Conservation (phyloP, 2,329 filamentous ascomycete species). For the Rhynchosporium graminicola region DNA sequence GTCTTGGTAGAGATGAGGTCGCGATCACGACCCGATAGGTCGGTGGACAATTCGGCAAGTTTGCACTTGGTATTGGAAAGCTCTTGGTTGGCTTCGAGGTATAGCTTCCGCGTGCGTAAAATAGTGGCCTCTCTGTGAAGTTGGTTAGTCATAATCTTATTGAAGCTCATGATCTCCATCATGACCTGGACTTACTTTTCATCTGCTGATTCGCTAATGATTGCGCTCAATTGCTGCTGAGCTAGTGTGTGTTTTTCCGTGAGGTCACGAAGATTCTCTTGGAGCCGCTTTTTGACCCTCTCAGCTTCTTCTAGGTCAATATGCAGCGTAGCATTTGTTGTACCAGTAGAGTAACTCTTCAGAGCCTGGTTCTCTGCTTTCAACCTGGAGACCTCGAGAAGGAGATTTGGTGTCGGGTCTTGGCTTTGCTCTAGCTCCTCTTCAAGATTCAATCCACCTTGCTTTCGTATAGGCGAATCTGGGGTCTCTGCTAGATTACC, state of each 20-base stretch:
- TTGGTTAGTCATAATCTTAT: constrained; percentile 48
- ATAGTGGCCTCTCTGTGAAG: constrained; percentile 56
- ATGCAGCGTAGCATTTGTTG: constrained; percentile 56
- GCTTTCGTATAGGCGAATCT: constrained; percentile 24
- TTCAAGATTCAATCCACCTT: constrained; percentile 51
- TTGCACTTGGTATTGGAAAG: constrained; percentile 50
- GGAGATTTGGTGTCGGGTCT: constrained; percentile 46
- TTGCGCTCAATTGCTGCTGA: constrained; percentile 58
- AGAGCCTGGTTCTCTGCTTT: constrained; percentile 63
- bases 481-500: constrained; percentile 22
- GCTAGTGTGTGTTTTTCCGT: constrained; percentile 59
- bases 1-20: constrained; percentile 55
- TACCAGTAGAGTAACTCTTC: constrained; percentile 54
- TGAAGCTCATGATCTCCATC: constrained; percentile 38
- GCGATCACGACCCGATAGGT: constrained; percentile 55
- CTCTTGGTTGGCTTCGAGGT: constrained; percentile 49
- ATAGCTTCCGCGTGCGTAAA: constrained; percentile 52
- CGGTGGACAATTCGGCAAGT: constrained; percentile 46
- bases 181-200: constrained; percentile 55
- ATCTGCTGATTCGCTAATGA: constrained; percentile 52
- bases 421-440: constrained; percentile 54
- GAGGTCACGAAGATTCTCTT: constrained; percentile 56
- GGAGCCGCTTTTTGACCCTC: constrained; percentile 52
- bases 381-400: constrained; percentile 56
- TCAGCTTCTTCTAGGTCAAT: constrained; percentile 58